These are phyloP conservation scores for Linderina pennispora DNA, from an alignment of 192 early-diverging fungal species.

Conservation along the genomic window DNA sequence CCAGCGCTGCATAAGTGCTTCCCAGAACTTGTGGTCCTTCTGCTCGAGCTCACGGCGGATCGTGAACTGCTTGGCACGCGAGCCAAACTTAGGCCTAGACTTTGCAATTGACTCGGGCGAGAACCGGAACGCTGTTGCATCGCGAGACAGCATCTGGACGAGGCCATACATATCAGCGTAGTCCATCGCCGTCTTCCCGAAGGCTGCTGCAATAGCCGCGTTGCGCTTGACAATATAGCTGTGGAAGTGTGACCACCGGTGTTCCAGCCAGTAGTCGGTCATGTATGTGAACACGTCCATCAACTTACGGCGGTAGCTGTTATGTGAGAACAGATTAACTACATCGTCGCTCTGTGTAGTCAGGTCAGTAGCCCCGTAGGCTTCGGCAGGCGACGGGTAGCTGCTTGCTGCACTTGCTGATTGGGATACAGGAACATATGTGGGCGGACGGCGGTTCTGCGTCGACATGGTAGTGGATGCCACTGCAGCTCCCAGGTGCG, in stretches of 20 bases:
- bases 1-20: slow-evolving; percentile 35
- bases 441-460: slow-evolving; percentile 45
- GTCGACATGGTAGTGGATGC: slow-evolving; percentile 8
- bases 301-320: slow-evolving; percentile 41
- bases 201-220: slow-evolving; percentile 50
- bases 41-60: slow-evolving; percentile 34
- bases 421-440: no score
- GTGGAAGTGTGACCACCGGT: slow-evolving; percentile 23
- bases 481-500: slow-evolving; percentile 29
- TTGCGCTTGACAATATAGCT: slow-evolving; percentile 43
- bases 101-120: slow-evolving; percentile 17
- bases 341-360: slow-evolving; percentile 38
- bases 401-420: no score
- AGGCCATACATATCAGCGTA: slow-evolving; percentile 14
- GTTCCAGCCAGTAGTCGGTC: slow-evolving; percentile 29
- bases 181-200: slow-evolving; percentile 52
- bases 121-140: slow-evolving; percentile 38
- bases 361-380: slow-evolving; percentile 34
- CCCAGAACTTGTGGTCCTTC: slow-evolving; percentile 23
- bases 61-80: slow-evolving; percentile 49
- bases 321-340: slow-evolving; percentile 28
- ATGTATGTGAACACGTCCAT: slow-evolving; percentile 34
- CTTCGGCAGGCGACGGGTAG: slow-evolving; percentile 41
- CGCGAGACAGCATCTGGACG: slow-evolving; percentile 44
- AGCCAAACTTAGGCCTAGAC: slow-evolving; percentile 46